Evolutionary conservation across 1,284 basidiomycete genomes (phyloP).

Genomic region (Trichosporon asahii): DNA sequence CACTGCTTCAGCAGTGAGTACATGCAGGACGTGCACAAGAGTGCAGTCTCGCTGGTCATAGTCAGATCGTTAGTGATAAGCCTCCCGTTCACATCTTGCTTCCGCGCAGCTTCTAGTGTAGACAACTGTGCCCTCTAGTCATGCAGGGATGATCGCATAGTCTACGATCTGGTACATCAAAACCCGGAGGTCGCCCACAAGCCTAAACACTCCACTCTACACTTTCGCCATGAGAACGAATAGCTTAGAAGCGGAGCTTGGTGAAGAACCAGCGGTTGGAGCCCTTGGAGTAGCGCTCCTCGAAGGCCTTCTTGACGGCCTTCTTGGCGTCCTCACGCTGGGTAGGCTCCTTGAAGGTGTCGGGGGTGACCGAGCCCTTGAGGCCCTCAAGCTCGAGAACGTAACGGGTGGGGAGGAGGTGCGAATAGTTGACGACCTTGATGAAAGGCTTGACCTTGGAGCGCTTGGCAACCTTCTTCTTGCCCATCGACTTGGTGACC

Average conservation of each 20-base stretch:
- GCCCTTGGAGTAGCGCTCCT: conserved; percentile 84
- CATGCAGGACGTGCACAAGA: not conserved
- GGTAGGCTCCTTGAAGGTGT: conserved; percentile 93
- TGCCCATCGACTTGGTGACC: conserved; percentile 92
- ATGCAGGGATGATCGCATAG: conserved; percentile 11
- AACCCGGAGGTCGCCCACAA: conserved; percentile 10
- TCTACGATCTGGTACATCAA: conserved; percentile 11
- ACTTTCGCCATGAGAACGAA: conserved; percentile 9
- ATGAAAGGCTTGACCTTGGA: conserved; percentile 98
- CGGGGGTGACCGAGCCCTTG: conserved; percentile 74
- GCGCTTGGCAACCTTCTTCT: conserved; percentile 84
- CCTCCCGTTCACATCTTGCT: not conserved
- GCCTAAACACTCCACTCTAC: conserved; percentile 8
- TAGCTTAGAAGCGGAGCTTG: conserved; percentile 44
- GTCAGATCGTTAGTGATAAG: not conserved
- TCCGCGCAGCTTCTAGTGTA: not conserved
- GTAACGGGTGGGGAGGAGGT: conserved; percentile 96
- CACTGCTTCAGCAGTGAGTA: no score
- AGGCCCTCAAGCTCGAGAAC: conserved; percentile 87
- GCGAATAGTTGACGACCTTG: conserved; percentile 97
- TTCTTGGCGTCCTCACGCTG: conserved; percentile 92
- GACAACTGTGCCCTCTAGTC: conserved; percentile 6
- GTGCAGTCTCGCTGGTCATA: not conserved
- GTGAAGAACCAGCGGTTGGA: conserved; percentile 83
- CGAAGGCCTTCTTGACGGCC: conserved; percentile 88